Evolutionary conservation across 371 early-diverging fungal species (phyloP).

Genomic region (Haplosporangium sp.): DNA sequence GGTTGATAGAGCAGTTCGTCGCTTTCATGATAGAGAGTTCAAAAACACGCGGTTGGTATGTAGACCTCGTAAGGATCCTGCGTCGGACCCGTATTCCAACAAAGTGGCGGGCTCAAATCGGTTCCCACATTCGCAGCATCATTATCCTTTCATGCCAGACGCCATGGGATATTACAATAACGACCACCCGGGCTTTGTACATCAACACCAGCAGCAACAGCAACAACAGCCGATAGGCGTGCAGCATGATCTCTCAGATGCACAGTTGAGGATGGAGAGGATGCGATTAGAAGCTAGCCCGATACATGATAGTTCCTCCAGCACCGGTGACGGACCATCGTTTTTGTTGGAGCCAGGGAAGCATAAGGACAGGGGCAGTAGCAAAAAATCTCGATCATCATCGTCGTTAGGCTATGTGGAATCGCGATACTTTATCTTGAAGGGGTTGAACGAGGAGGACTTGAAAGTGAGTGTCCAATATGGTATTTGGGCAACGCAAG

Average conservation of each 20-base stretch:
- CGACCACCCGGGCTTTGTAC: no score
- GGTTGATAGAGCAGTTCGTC: conserved; percentile 54
- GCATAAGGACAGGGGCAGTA: conserved; percentile 11
- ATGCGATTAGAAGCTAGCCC: conserved; percentile 43
- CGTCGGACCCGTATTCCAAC: conserved; percentile 22
- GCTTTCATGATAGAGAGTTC: conserved; percentile 58
- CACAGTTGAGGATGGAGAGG: conserved; percentile 25
- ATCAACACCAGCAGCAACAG: no score
- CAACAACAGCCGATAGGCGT: conserved; percentile 8
- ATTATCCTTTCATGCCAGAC: conserved; percentile 14
- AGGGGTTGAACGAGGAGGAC: conserved; percentile 63
- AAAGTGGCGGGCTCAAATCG: conserved; percentile 12
- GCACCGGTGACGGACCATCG: conserved; percentile 23
- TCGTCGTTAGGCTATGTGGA: conserved; percentile 33
- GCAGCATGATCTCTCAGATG: conserved; percentile 22
- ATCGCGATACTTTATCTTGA: conserved; percentile 63
- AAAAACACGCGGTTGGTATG: conserved; percentile 57
- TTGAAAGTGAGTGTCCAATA: conserved; percentile 59
- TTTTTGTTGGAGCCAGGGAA: conserved; percentile 4
- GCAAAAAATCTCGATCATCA: conserved; percentile 38
- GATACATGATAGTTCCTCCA: conserved; percentile 25
- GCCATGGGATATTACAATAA: conserved; percentile 15
- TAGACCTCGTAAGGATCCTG: conserved; percentile 57
- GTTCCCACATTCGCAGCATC: conserved; percentile 12
- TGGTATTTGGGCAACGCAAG: conserved; percentile 65